A percentile compares a stretch with the other conserved stretches of the same genome.
Conservation (phyloP, 768 basidiomycete species). For the Tulasnella sp. region DNA sequence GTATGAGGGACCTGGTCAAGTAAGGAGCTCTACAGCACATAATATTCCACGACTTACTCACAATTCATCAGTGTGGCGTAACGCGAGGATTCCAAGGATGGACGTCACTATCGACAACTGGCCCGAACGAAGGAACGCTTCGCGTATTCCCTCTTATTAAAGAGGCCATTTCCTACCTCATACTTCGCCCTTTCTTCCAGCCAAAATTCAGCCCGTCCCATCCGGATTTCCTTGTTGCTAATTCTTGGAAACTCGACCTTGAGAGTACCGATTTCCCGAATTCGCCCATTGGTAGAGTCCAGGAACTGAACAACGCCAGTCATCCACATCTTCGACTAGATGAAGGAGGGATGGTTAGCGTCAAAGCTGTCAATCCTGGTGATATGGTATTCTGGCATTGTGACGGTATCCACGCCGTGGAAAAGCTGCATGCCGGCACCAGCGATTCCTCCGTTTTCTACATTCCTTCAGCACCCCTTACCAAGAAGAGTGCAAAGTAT, state of each 20-base stretch:
- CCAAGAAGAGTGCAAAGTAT: conserved; percentile 15
- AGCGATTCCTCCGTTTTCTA: conserved; percentile 17
- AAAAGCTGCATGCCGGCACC: not conserved
- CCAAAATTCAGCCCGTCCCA: conserved; percentile 20
- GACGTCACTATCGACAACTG: conserved; percentile 46
- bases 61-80: conserved; percentile 26
- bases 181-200: conserved; percentile 56
- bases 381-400: conserved; percentile 34
- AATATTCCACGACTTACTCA: not conserved
- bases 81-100: conserved; percentile 29
- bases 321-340: conserved; percentile 54
- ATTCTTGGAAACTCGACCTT: conserved; percentile 46
- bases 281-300: conserved; percentile 38
- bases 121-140: conserved; percentile 48
- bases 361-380: conserved; percentile 47
- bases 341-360: conserved; percentile 40
- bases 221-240: conserved; percentile 27
- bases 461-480: conserved; percentile 15
- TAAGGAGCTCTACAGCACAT: not conserved
- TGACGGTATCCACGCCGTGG: conserved; percentile 11
- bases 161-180: conserved; percentile 44
- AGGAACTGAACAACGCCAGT: conserved; percentile 41
- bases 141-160: conserved; percentile 45
- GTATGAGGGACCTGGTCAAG: conserved; percentile 34
- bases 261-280: conserved; percentile 43